A percentile compares a stretch with the other conserved stretches of the same genome.
phyloP scores from a whole-genome alignment of 176 grass and related monocot genomes.

The Otatea glauca region DNA sequence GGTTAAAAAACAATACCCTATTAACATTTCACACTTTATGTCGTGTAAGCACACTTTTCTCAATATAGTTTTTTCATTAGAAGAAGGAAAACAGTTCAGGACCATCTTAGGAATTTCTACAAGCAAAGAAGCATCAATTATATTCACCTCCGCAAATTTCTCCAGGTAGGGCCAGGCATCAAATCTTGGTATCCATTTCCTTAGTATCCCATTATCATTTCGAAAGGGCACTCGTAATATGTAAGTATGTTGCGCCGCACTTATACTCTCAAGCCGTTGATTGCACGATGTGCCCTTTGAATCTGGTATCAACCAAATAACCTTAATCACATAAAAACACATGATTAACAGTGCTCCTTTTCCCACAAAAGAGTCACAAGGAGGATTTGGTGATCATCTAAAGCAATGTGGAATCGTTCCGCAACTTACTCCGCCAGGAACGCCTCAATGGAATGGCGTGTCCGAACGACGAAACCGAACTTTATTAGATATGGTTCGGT shows the following conservation, averaged over 20 bases:
- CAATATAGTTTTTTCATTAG: too few species aligned
- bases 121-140: constrained; percentile 45
- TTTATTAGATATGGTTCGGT: too few species aligned
- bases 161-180: constrained; percentile 96
- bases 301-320: constrained; percentile 92
- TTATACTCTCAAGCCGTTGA: constrained; percentile 88
- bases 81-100: background rate
- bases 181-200: constrained; percentile 96
- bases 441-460: too few species aligned
- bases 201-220: constrained; percentile 78
- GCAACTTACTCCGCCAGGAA: too few species aligned
- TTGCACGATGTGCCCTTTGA: constrained; percentile 89
- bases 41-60: too few species aligned
- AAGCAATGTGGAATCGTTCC: too few species aligned
- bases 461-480: too few species aligned
- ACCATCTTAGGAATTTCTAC: background rate
- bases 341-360: too few species aligned
- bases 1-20: too few species aligned
- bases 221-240: constrained; percentile 85
- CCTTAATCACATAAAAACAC: constrained; percentile 55
- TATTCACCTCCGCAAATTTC: constrained; percentile 80
- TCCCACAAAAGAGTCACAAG: too few species aligned
- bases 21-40: too few species aligned
- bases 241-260: constrained; percentile 73
- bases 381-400: too few species aligned